phyloP scores from a whole-genome alignment of 345 rosid genomes.

The Citrus maxima region DNA sequence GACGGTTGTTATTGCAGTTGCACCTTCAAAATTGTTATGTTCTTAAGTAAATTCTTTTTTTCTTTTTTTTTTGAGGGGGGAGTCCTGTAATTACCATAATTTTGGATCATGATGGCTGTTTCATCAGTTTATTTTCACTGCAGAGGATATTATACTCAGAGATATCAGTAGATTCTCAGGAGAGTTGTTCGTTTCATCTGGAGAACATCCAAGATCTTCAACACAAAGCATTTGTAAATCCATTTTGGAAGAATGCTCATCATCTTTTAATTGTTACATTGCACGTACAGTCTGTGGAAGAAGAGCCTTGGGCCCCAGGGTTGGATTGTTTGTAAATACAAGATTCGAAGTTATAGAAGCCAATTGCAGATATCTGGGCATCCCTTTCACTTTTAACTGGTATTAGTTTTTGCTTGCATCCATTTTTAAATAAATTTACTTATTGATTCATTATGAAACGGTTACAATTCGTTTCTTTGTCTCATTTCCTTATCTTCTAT shows the following conservation, averaged over 20 bases:
- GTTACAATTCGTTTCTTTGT: background rate
- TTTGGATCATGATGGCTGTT: conserved; percentile 3
- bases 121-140: conserved; percentile 12
- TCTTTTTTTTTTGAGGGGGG: background rate
- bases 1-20: background rate
- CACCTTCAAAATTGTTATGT: background rate
- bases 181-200: conserved; percentile 23
- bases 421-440: background rate
- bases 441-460: background rate
- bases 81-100: background rate
- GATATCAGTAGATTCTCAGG: conserved; percentile 36
- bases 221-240: conserved; percentile 20
- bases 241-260: conserved; percentile 27
- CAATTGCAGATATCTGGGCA: conserved; percentile 22
- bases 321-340: conserved; percentile 36
- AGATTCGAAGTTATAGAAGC: conserved; percentile 17
- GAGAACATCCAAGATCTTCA: conserved; percentile 30
- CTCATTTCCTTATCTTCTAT: background rate
- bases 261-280: conserved; percentile 17
- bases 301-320: conserved; percentile 14
- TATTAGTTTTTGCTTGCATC: conserved; percentile 22
- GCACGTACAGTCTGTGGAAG: conserved; percentile 24
- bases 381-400: conserved; percentile 48
- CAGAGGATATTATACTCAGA: conserved; percentile 50
- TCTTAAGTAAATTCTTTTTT: background rate